Evolutionary conservation across 768 basidiomycete species (phyloP), one percentile per base, ranked within the genome.

Genomic region (Russula earlei): DNA sequence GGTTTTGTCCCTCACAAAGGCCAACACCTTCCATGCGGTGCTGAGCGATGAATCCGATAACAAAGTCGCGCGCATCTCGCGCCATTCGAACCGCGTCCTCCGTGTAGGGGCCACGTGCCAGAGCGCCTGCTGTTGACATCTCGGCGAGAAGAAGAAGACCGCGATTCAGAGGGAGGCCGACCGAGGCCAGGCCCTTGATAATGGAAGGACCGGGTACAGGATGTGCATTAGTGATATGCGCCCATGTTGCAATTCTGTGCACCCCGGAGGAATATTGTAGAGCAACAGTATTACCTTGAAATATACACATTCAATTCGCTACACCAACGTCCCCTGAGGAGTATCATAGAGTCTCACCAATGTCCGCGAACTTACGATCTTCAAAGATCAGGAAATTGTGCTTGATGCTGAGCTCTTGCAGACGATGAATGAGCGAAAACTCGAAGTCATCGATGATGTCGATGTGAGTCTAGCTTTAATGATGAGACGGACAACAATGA

Each of bases 301-400:
- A 8, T n/a, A 37, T 8, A 34, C 17, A 10, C 10, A 31, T 1
- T 47, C 20, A 54, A 37, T 12, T 38, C 46, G 9, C 31, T 24
- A 31, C 38, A 17, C 3, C 8, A 11, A 51, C 25, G 15, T 7
- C 40, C 22, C 8, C 40, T 31, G 50, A 31, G 8, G 29, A 14
- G 20, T 29, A 1, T 6, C 7, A 10, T n/a, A 25, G 6, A 20
- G 14, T 63, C 79, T 64, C 60, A 93, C 95, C 95, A 50, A 99
- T 98, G 70, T 99, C 96, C 4, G 96, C 95, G 65, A 99, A 99
- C 70, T 99, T 99, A 62, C 96, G 78, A 74, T 99, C 96, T 73
- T 98, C 96, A 64, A 98, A 99, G 64, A 97, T 93, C 50, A 95
- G 69, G 72, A 98, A 99, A 65, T 96, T 91, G 60, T 96, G 83